phyloP scores from a whole-genome alignment of 1,139 yeast genomes.

The Nakaseomyces glabratus region DNA sequence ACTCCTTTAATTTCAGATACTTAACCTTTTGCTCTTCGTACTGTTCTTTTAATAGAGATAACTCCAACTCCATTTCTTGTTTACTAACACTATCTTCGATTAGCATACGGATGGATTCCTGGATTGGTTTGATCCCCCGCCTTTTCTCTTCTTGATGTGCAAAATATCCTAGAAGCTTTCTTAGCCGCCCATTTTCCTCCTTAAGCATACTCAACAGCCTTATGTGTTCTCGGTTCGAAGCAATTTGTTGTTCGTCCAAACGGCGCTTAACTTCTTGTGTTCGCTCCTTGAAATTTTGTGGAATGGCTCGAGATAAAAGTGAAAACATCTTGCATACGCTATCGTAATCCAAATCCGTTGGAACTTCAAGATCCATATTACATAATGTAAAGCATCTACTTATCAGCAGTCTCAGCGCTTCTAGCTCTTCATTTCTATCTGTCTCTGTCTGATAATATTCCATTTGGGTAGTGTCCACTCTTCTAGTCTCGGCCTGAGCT shows the following conservation, averaged over 20 bases:
- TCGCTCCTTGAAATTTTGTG: slow-evolving; percentile 5
- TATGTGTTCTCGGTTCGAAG: not conserved
- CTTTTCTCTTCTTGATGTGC: not conserved
- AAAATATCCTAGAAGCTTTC: not conserved
- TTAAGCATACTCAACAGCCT: not conserved
- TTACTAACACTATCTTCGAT: slow-evolving; percentile 2
- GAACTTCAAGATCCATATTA: slow-evolving; percentile 1
- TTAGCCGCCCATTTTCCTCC: slow-evolving; percentile 2
- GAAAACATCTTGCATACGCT: slow-evolving; percentile 1
- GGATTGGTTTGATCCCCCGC: no score
- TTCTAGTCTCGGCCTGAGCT: no score
- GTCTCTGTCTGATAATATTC: no score
- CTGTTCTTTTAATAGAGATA: not conserved
- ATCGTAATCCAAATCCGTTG: slow-evolving; percentile 3
- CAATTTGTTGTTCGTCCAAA: slow-evolving; percentile 1
- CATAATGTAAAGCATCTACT: slow-evolving; percentile 3
- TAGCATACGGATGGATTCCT: no score
- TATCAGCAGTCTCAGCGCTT: slow-evolving; percentile 1
- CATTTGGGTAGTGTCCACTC: no score
- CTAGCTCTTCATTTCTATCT: slow-evolving; percentile 4
- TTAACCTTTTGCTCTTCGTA: slow-evolving; percentile 1
- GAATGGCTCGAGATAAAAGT: slow-evolving; percentile 1
- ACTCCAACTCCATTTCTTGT: slow-evolving; percentile 1
- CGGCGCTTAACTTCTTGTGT: not conserved
- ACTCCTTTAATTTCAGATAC: not conserved